Evolutionary conservation across 352 stramenopile genomes (phyloP), one percentile per base, ranked within the genome.

Genomic region (Achlya hypogyna): DNA sequence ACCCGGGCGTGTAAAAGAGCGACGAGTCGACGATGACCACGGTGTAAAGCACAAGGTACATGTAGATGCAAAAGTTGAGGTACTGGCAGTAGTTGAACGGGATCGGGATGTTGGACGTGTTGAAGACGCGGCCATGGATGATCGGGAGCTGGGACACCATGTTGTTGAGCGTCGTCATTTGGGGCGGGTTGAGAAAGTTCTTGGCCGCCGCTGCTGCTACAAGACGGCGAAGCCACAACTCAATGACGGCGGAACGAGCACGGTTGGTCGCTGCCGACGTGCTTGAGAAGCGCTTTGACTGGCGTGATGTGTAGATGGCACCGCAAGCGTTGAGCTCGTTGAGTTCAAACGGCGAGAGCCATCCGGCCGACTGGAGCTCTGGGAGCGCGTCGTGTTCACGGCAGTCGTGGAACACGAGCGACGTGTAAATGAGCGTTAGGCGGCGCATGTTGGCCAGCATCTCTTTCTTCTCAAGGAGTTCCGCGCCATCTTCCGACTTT

Each of bases 361-460:
- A 56, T 10, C 49, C 49, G 2, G 49, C 25, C 10, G 49, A 31
- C 8, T 56, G 49, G 25, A 56, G 31, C 31, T 56, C 31, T 10
- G 49, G 49, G 12, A 56, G 8, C 42, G 69, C 69, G 42, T 82
- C 73, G 38, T 69, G 75, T 59, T 69, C 62, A 45, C 78, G 74
- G 32, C 80, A 86, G 63, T 88, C 80, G 20, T 88, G 74, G 42
- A 88, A 79, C 14, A 81, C 72, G 3, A 88, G 69, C 45, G 73
- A 78, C 22, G 83, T 68, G 29, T 86, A 86, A 27, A 79, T 65
- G 40, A 88, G 51, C 58, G 81, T 71, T 45, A 82, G 78, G n/a
- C 80, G 76, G 70, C 84, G 83, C 18, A 88, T 69, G 64, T 86
- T 77, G 23, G 71, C 70, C 51, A 88, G 72, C 42, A 85, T 79